Conservation (phyloP, 768 basidiomycete species). For the Lentinula boryana region DNA sequence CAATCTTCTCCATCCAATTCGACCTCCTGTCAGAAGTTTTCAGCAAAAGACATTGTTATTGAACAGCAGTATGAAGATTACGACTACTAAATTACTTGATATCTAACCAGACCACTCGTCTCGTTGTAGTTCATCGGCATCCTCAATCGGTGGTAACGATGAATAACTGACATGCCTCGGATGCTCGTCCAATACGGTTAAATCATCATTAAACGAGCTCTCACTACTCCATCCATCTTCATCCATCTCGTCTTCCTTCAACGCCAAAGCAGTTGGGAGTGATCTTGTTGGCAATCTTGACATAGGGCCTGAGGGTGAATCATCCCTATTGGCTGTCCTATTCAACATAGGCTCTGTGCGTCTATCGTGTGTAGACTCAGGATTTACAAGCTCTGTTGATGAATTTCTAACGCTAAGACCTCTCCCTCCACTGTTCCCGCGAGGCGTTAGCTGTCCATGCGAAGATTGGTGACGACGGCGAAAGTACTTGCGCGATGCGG, state of each 20-base stretch:
- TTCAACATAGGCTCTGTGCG: conserved; percentile 3
- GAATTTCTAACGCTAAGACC: conserved; percentile 20
- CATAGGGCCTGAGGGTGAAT: conserved; percentile 29
- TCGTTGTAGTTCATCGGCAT: neutral
- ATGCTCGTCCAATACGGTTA: conserved; percentile 13
- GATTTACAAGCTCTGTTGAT: neutral
- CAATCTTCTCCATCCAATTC: no score
- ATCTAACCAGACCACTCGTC: conserved; percentile 4
- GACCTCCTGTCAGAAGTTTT: no score
- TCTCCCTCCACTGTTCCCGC: conserved; percentile 17
- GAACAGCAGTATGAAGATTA: neutral
- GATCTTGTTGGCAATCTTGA: conserved; percentile 38
- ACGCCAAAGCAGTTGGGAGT: conserved; percentile 31
- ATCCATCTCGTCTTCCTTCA: conserved; percentile 17
- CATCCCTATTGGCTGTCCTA: neutral
- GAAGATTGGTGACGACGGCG: conserved; percentile 36
- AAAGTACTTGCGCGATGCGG: conserved; percentile 50
- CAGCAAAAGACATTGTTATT: no score
- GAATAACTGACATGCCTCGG: neutral
- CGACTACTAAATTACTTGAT: neutral
- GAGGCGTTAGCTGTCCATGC: conserved; percentile 26
- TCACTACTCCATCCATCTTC: conserved; percentile 53
- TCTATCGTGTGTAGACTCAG: neutral
- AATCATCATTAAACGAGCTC: conserved; percentile 48
- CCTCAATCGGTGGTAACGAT: neutral